These are phyloP conservation scores for Trichophyton schoenleinii DNA, from an alignment of 2,329 filamentous ascomycete species.

Conservation along the genomic window DNA sequence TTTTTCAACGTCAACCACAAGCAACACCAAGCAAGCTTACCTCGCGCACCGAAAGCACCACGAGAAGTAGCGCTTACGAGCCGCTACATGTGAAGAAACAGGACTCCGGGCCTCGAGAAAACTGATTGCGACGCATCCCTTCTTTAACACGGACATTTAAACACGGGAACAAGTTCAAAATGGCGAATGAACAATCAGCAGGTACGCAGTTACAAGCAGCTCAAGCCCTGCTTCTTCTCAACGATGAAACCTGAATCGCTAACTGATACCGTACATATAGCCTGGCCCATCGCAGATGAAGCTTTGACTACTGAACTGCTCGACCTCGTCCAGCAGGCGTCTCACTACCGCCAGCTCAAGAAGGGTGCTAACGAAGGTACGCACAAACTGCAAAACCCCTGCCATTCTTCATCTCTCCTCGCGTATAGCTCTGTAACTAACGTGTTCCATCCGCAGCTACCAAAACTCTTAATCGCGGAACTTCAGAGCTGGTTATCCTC, in stretches of 20 bases:
- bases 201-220: constrained; percentile 3
- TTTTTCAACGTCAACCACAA: neutral
- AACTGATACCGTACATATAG: constrained; percentile 23
- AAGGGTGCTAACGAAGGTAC: constrained; percentile 70
- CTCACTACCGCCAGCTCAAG: constrained; percentile 58
- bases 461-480: constrained; percentile 84
- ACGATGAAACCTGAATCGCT: neutral
- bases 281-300: constrained; percentile 61
- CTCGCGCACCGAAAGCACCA: neutral
- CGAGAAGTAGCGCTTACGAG: neutral
- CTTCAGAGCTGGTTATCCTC: constrained; percentile 76
- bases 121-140: constrained; percentile 13
- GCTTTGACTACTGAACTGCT: constrained; percentile 70
- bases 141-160: neutral
- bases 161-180: constrained; percentile 7
- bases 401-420: neutral
- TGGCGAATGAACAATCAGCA: constrained; percentile 15
- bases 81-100: constrained; percentile 2
- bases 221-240: neutral
- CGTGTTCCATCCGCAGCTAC: constrained; percentile 39
- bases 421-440: neutral
- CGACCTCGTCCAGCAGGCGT: constrained; percentile 63
- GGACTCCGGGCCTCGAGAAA: neutral
- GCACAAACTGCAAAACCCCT: constrained; percentile 7
- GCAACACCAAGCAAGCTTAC: neutral